Conservation (phyloP, 768 basidiomycete genomes). For the Sporobolomyces phaffii region DNA sequence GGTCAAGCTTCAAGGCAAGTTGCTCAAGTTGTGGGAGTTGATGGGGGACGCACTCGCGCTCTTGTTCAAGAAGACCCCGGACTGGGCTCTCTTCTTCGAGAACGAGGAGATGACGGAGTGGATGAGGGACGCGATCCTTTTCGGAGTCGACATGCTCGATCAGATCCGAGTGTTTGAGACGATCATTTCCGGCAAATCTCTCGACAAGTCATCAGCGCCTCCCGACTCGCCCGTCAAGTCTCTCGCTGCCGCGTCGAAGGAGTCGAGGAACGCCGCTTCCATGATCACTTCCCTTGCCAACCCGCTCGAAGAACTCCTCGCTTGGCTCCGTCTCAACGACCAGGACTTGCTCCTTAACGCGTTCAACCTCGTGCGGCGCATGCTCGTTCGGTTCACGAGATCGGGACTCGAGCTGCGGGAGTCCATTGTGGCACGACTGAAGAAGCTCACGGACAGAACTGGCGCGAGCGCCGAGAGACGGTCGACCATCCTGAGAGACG, state of each 20-base stretch:
- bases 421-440: slow-evolving; percentile 12
- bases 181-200: slow-evolving; percentile 48
- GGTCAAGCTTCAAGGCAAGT: slow-evolving; percentile 45
- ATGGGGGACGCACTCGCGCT: slow-evolving; percentile 73
- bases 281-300: slow-evolving; percentile 70
- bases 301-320: slow-evolving; percentile 68
- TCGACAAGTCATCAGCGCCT: slow-evolving; percentile 36
- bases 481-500: slow-evolving; percentile 32
- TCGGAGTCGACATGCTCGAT: slow-evolving; percentile 76
- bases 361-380: slow-evolving; percentile 69
- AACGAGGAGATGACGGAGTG: slow-evolving; percentile 81
- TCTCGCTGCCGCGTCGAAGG: slow-evolving; percentile 45
- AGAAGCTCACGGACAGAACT: slow-evolving; percentile 17
- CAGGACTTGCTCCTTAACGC: slow-evolving; percentile 84
- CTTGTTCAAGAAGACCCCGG: slow-evolving; percentile 76
- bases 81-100: slow-evolving; percentile 75
- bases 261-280: slow-evolving; percentile 60
- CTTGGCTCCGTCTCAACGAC: slow-evolving; percentile 89
- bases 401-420: slow-evolving; percentile 39
- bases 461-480: not conserved
- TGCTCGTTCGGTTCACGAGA: slow-evolving; percentile 70
- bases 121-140: slow-evolving; percentile 98
- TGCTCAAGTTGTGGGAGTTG: slow-evolving; percentile 67
- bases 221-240: slow-evolving; percentile 32
- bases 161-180: slow-evolving; percentile 73